Base-by-base conservation (phyloP, 2,329 filamentous ascomycete species). In the Hypoxylon sp. region DNA sequence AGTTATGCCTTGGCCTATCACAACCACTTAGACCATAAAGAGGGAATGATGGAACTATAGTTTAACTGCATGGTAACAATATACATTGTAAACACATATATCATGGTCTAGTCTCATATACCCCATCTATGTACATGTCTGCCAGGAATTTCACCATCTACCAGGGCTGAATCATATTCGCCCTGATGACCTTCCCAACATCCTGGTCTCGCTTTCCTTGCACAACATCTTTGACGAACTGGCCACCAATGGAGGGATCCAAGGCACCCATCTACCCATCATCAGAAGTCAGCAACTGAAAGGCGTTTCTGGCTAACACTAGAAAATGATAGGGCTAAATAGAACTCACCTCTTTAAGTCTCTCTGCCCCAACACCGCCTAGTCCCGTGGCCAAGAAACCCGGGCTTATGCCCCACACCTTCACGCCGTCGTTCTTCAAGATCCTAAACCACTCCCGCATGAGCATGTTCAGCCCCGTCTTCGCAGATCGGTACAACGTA, bases 381-480 rank as follows among this genome's bases (percentile, higher is more conserved):
- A 88, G 69, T 0, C 80, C 79, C 0, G 85, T 88, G 0, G 82
- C 85, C 48, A 87, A 71, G 51, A 82, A 81, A 0, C 85, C 86
- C 0, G 85, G 86, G 5, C 79, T 82, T n/a, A 87, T 74, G 31
- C 74, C 73, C 77, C 80, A 87, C 0, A 85, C 82, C 73, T 85
- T 86, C 4, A 88, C 84, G 0, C 84, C 84, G 46, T 88, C 86
- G 1, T 81, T 79, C 50, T 77, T 79, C 30, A 88, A 75, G 0
- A 80, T 68, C 37, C 81, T 77, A 30, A 74, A 55, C 81, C 81
- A 85, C 60, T 84, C 80, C 4, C 80, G 76, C 82, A 85, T 83
- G 70, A 85, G 63, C 83, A 85, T 85, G 66, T 84, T 85, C 64
- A 85, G 72, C 0, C 80, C 83, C 2, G 80, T 81, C 75, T 86